A percentile compares a stretch with the other conserved stretches of the same genome.
Evolutionary conservation across 2,329 filamentous ascomycete species (phyloP).

Genomic region (Xylaria sp.): DNA sequence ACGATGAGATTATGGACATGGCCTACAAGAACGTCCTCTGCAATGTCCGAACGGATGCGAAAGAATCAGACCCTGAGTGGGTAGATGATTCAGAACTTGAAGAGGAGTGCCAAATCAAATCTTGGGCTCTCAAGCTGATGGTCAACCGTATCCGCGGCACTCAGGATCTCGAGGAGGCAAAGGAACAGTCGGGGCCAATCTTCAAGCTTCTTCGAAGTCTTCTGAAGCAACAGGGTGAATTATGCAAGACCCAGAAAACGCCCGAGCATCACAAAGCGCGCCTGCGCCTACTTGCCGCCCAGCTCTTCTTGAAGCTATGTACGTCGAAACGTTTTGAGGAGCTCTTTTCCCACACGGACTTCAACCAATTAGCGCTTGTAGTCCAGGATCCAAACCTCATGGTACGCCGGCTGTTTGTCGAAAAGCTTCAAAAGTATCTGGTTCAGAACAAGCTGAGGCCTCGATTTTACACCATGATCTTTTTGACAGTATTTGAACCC

Average conservation of each 20-base stretch:
- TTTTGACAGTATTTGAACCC: constrained; percentile 90
- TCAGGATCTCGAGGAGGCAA: constrained; percentile 54
- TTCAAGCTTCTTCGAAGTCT: constrained; percentile 80
- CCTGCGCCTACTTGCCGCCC: constrained; percentile 80
- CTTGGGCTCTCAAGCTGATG: constrained; percentile 79
- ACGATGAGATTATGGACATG: constrained; percentile 78
- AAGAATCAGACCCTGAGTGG: constrained; percentile 64
- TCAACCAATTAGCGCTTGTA: constrained; percentile 79
- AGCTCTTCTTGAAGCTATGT: constrained; percentile 82
- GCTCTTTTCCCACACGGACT: constrained; percentile 70
- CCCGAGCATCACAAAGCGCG: constrained; percentile 77
- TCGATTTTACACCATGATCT: constrained; percentile 88
- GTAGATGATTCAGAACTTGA: constrained; percentile 69
- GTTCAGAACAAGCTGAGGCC: constrained; percentile 69
- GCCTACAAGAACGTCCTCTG: constrained; percentile 75
- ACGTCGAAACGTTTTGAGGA: constrained; percentile 76
- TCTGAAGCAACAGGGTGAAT: constrained; percentile 75
- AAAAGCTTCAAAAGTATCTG: constrained; percentile 88
- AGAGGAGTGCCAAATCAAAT: constrained; percentile 81
- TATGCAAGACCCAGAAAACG: constrained; percentile 75
- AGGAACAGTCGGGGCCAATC: constrained; percentile 66
- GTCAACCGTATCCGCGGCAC: constrained; percentile 78
- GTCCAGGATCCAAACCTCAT: constrained; percentile 75
- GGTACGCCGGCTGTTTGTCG: constrained; percentile 78
- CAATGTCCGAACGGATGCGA: constrained; percentile 66